These are phyloP conservation scores for Podospora pseudocomata DNA, from an alignment of 495 filamentous ascomycete genomes.

Conservation along the genomic window DNA sequence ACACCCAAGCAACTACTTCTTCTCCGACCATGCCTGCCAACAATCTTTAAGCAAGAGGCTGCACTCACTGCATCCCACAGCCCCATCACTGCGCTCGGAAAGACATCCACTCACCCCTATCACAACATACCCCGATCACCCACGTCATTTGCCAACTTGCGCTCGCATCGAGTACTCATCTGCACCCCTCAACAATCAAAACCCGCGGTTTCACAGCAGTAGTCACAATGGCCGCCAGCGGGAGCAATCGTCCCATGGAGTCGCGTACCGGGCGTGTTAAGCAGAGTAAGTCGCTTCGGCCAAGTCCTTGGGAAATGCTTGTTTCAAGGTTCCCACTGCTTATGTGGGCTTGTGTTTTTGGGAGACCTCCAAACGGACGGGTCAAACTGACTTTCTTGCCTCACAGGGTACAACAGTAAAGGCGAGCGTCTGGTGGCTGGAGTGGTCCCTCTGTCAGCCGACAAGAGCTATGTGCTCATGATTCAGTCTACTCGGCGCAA, in stretches of 20 bases:
- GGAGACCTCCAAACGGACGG: slow-evolving; percentile 10
- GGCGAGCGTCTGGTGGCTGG: slow-evolving; percentile 95
- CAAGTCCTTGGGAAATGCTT: not conserved
- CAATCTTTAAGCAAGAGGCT: slow-evolving; percentile 7
- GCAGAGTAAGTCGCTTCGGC: slow-evolving; percentile 63
- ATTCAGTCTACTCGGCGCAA: slow-evolving; percentile 84
- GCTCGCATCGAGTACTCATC: not conserved
- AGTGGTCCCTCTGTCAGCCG: slow-evolving; percentile 69
- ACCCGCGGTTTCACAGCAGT: not conserved
- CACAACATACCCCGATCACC: slow-evolving; percentile 4
- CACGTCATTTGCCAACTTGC: not conserved
- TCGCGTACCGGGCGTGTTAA: slow-evolving; percentile 71
- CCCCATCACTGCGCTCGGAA: slow-evolving; percentile 1
- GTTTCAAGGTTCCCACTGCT: not conserved
- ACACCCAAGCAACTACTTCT: not conserved
- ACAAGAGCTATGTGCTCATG: slow-evolving; percentile 75
- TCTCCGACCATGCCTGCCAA: slow-evolving; percentile 15
- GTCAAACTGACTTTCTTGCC: slow-evolving; percentile 36
- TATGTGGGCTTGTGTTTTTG: not conserved
- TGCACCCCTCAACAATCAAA: not conserved
- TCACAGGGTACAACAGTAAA: slow-evolving; percentile 78
- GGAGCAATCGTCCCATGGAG: slow-evolving; percentile 65
- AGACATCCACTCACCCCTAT: not conserved
- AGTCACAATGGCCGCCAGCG: slow-evolving; percentile 47
- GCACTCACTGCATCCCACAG: slow-evolving; percentile 10